These are phyloP conservation scores for Sphaerostilbella broomeana DNA, from an alignment of 2,329 filamentous ascomycete species.

Conservation along the genomic window DNA sequence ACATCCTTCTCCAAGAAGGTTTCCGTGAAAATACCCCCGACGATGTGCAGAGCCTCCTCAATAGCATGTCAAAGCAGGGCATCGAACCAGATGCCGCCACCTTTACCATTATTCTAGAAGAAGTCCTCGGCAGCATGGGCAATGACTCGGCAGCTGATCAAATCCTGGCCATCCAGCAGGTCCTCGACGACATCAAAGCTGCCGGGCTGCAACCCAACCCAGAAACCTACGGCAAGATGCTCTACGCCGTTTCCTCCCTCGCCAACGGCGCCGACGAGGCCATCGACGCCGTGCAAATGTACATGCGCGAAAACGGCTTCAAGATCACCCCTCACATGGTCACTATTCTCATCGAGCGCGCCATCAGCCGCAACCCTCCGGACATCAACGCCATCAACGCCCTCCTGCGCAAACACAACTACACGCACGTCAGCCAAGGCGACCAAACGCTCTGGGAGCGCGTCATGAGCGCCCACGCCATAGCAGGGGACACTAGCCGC, in stretches of 20 bases:
- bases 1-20: conserved; percentile 58
- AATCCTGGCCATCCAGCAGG: conserved; percentile 40
- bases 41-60: conserved; percentile 47
- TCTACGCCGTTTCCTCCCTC: conserved; percentile 43
- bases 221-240: conserved; percentile 62
- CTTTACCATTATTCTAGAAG: conserved; percentile 65
- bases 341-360: conserved; percentile 65
- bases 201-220: conserved; percentile 53
- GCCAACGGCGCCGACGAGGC: conserved; percentile 37
- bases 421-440: conserved; percentile 27
- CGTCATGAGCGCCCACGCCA: conserved; percentile 60
- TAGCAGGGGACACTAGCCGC: conserved; percentile 40
- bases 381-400: conserved; percentile 53
- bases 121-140: conserved; percentile 39
- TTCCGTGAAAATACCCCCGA: conserved; percentile 42
- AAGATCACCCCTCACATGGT: conserved; percentile 59
- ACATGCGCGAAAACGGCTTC: conserved; percentile 51
- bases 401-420: conserved; percentile 52
- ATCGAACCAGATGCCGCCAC: conserved; percentile 60
- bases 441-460: conserved; percentile 66
- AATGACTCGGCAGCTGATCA: conserved; percentile 42
- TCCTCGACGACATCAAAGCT: conserved; percentile 52
- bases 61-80: conserved; percentile 50
- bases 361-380: conserved; percentile 53
- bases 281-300: conserved; percentile 53